phyloP scores from a whole-genome alignment of 768 basidiomycete species.

The Collybia sp. region DNA sequence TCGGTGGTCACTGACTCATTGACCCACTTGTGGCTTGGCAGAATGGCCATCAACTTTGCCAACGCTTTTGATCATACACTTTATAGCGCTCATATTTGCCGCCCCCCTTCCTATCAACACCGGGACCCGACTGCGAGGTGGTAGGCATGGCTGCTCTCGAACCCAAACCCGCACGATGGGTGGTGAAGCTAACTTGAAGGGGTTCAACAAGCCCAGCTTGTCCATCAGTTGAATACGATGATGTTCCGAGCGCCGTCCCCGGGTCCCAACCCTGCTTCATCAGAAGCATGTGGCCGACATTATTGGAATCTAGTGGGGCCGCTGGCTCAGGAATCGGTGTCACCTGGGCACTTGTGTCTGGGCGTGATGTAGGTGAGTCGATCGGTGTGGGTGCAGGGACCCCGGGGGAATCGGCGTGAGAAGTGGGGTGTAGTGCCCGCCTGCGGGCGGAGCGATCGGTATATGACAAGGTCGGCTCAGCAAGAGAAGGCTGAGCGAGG shows the following conservation, averaged over 20 bases:
- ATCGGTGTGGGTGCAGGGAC: conserved; percentile 15
- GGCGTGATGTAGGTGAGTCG: conserved; percentile 13
- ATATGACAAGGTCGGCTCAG: conserved; percentile 28
- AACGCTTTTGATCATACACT: background rate
- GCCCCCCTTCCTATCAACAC: conserved; percentile 33
- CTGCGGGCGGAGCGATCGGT: conserved; percentile 70
- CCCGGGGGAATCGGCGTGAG: conserved; percentile 51
- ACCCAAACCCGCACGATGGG: conserved; percentile 55
- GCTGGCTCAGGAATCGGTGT: conserved; percentile 34
- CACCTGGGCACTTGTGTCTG: conserved; percentile 13
- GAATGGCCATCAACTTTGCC: background rate
- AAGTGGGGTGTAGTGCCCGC: conserved; percentile 50
- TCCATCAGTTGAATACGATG: conserved; percentile 22
- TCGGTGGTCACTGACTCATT: too few relatives aligned
- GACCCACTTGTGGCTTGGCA: too few relatives aligned
- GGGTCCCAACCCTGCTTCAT: conserved; percentile 77
- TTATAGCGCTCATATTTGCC: conserved; percentile 32
- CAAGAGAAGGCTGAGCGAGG: conserved; percentile 12
- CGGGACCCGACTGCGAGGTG: conserved; percentile 11
- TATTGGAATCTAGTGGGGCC: conserved; percentile 46
- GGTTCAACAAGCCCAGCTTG: conserved; percentile 50
- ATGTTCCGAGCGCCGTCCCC: conserved; percentile 48
- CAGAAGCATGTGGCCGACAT: conserved; percentile 65
- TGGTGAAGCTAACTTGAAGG: conserved; percentile 38
- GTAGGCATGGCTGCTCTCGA: conserved; percentile 20